Percentiles rank a stretch among this genome's conserved stretches.
Conservation (phyloP, 202 grass and related monocot genomes). For the Saccharum hybrid region DNA sequence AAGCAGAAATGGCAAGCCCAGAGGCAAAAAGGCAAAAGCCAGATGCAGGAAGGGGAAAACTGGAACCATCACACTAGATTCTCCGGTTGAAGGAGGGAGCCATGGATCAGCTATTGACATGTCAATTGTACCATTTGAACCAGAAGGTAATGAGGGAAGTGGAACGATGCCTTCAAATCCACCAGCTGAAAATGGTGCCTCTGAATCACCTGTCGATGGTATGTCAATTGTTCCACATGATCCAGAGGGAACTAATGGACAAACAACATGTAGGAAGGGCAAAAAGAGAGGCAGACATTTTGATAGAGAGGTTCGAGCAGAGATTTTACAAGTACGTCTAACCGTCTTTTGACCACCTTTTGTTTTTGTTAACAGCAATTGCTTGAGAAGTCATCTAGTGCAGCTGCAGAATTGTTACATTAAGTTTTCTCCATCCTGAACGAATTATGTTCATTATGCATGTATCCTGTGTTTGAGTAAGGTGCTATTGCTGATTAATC, state of each 20-base stretch:
- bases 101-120: conserved; percentile 33
- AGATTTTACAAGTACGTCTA: conserved; percentile 71
- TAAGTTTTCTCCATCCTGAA: neutral
- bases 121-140: conserved; percentile 19
- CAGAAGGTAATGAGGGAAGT: conserved; percentile 35
- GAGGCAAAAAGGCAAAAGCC: conserved; percentile 38
- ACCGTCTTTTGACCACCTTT: neutral
- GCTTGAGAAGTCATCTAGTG: conserved; percentile 1
- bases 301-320: conserved; percentile 85
- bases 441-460: neutral
- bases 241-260: conserved; percentile 31
- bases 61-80: conserved; percentile 11
- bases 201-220: conserved; percentile 40
- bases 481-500: conserved; percentile 1
- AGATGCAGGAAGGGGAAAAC: conserved; percentile 49
- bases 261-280: conserved; percentile 46
- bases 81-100: conserved; percentile 37
- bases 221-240: conserved; percentile 52
- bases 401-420: conserved; percentile 13
- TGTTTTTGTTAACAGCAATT: conserved; percentile 43
- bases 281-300: conserved; percentile 93
- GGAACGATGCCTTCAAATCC: conserved; percentile 38
- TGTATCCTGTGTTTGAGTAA: neutral
- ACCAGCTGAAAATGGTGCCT: conserved; percentile 8
- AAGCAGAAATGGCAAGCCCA: conserved; percentile 37